Conservation (phyloP, 2,329 filamentous ascomycete genomes). For the Fusarium sp. region DNA sequence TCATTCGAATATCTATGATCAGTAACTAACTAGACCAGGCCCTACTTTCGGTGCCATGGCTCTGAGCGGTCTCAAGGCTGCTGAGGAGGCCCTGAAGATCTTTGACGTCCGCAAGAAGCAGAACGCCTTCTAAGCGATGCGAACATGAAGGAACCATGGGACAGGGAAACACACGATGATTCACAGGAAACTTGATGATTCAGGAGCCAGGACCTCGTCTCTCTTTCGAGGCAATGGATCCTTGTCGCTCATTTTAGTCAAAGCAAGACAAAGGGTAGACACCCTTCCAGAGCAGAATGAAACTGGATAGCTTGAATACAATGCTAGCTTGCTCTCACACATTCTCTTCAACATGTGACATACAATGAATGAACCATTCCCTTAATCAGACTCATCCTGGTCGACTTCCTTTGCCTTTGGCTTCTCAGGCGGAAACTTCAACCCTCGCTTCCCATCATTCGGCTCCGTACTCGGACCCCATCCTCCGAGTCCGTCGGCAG, state of each 20-base stretch:
- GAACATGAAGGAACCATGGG: background rate
- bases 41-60: slow-evolving; percentile 93
- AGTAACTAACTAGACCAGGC: slow-evolving; percentile 46
- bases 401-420: background rate
- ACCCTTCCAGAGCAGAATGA: slow-evolving; percentile 4
- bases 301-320: slow-evolving; percentile 2
- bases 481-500: slow-evolving; percentile 48
- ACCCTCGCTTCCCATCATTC: slow-evolving; percentile 42
- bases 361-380: background rate
- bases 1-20: background rate
- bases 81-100: slow-evolving; percentile 83
- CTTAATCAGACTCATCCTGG: background rate
- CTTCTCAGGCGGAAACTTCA: slow-evolving; percentile 51
- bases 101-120: slow-evolving; percentile 83
- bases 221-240: slow-evolving; percentile 25
- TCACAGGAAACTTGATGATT: background rate
- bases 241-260: slow-evolving; percentile 29
- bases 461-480: slow-evolving; percentile 49
- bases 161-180: slow-evolving; percentile 1
- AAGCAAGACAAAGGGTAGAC: background rate
- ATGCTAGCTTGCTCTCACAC: background rate
- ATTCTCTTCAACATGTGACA: background rate
- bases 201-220: slow-evolving; percentile 8
- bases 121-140: slow-evolving; percentile 67
- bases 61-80: slow-evolving; percentile 88